Base-by-base conservation (phyloP, 805 yeast genomes). In the Yamadazyma kitorensis region DNA sequence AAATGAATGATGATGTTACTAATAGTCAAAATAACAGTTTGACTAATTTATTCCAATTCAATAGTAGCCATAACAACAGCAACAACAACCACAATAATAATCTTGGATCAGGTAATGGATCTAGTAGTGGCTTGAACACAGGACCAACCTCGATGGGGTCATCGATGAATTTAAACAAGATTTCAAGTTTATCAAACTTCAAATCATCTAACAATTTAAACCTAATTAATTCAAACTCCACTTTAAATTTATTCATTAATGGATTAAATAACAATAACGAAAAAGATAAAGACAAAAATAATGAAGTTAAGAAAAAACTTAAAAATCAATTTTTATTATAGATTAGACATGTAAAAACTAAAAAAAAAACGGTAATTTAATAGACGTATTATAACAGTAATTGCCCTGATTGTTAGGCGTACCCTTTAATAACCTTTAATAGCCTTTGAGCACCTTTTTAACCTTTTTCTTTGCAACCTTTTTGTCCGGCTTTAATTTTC, bases 41-140 rank as follows among this genome's bases (percentile, higher is more conserved):
- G 31, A 48, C 56, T 5, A 55, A 56, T 38, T 44, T 57, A 36
- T 45, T 56, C 14, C 59, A 51, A 30, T 45, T 54, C 34, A 45
- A 39, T 20, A 36, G 26, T 22, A 2, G 10, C 10, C 7, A 19
- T 19, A 6, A 6, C n/a, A n/a, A n/a, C 23, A 7, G 26, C 36
- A 18, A 20, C 36, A 5, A 15, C 26, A n/a, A 27, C 31, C 11
- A 17, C 9, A 31, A 31, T 23, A 23, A 25, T 3, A 23, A 20
- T 4, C 20, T 22, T 12, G 34, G 34, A 13, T 24, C 26, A 9
- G 17, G 20, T 24, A 31, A 23, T 31, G 27, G 28, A 5, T 24
- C 24, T 14, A 28, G 34, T 17, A 28, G 34, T 13, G 24, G 28
- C 19, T 34, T 27, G n/a, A n/a, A n/a, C n/a, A n/a, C n/a, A n/a